Percentiles rank a stretch among this genome's conserved stretches.
phyloP scores from a whole-genome alignment of 2,329 filamentous ascomycete genomes.

The Lecanosticta acicola region DNA sequence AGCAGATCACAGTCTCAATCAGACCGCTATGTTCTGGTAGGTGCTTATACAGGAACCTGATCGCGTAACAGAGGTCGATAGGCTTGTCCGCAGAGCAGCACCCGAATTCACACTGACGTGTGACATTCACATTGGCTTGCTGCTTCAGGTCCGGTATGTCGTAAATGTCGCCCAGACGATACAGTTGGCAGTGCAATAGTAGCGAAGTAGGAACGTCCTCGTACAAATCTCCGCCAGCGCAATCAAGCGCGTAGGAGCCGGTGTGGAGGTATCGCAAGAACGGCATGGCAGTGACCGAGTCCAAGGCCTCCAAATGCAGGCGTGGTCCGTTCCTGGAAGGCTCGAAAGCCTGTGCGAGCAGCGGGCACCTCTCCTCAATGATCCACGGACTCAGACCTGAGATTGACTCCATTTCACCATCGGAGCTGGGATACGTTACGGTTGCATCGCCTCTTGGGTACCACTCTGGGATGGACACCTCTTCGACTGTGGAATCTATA shows the following conservation, averaged over 20 bases:
- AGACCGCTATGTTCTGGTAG: conserved; percentile 28
- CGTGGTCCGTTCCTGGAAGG: conserved; percentile 28
- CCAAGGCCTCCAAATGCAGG: conserved; percentile 37
- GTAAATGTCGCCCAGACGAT: conserved; percentile 38
- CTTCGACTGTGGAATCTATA: conserved; percentile 2
- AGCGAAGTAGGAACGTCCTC: conserved; percentile 32
- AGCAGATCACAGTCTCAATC: conserved; percentile 38
- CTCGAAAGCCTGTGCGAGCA: conserved; percentile 40
- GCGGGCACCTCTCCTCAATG: conserved; percentile 34
- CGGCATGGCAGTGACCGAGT: conserved; percentile 29
- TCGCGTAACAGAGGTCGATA: conserved; percentile 36
- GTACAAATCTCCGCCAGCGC: conserved; percentile 20
- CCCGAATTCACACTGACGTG: conserved; percentile 36
- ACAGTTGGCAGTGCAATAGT: conserved; percentile 38
- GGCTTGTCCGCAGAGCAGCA: conserved; percentile 36
- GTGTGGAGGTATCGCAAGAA: conserved; percentile 42
- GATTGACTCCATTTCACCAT: conserved; percentile 32
- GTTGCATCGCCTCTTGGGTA: conserved; percentile 25
- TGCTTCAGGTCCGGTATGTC: conserved; percentile 37
- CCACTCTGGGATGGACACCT: conserved; percentile 19
- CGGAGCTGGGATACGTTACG: conserved; percentile 30
- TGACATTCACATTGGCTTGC: conserved; percentile 37
- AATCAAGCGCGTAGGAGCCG: conserved; percentile 32
- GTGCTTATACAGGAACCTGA: conserved; percentile 31
- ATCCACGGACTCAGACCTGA: conserved; percentile 29